Base-by-base conservation (phyloP, 1,284 basidiomycete genomes). In the Hypsizygus ulmarius region DNA sequence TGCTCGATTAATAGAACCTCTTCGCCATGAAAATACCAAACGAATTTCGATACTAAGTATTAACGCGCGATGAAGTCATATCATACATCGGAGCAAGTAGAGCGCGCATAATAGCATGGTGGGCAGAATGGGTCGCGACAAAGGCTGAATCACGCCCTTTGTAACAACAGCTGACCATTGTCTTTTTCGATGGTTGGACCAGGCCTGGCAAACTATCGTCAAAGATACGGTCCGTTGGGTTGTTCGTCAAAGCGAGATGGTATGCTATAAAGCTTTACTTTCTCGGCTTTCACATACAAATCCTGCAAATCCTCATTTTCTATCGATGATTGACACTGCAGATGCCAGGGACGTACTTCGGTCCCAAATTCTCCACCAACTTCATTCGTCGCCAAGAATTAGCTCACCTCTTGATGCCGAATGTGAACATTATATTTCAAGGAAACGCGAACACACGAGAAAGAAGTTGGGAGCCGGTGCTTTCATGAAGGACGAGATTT, bases 331-430 rank as follows among this genome's bases (percentile, higher is more conserved):
- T 21, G 56, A 57, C 21, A 54, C 57, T 21, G 50, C 59, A 19
- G 56, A 61, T 49, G 57, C 63, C 16, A 49, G 48, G 38, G 46
- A 42, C 34, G 57, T 53, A 15, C 50, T 59, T 32, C 48, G 50
- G 9, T 43, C 43, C 25, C 43, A 41, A 2, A 35, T 46, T 37
- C 21, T 7, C 21, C n/a, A 5, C 18, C 43, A 10, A 5, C 36
- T 28, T n/a, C 14, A 19, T 16, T 32, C 27, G 12, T 16, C 14
- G 7, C 16, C 18, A n/a, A 32, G 10, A 12, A 12, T 10, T 19
- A 18, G 29, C 25, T 8, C 11, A 15, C 7, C 27, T 10, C 9
- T 27, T 18, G 15, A 38, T 33, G 7, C 14, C 11, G 15, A 37
- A 29, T 12, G 10, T 18, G 6, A 8, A 9, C n/a, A 12, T 10